Evolutionary conservation across 306 rosid species (phyloP), one percentile per base, ranked within the genome.

Genomic region (Astragalus glycyphyllos): DNA sequence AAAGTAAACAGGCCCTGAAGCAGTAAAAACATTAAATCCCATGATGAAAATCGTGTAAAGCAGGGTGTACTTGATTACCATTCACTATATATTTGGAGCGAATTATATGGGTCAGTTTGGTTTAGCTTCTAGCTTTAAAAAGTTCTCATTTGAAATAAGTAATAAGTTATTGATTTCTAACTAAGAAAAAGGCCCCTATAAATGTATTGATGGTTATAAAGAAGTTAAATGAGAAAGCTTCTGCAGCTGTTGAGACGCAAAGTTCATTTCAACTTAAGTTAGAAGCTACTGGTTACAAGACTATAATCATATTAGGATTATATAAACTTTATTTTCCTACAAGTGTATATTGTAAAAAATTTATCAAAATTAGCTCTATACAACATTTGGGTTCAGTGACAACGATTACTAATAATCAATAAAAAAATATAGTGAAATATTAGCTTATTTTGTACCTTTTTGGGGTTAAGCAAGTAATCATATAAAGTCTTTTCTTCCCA

Each of bases 401-500:
- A 34, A 13, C n/a, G 64, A 58, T 13, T 61, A 46, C 49, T 23
- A 58, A 58, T 13, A 58, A 58, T 58, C 54, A 69, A 51, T 58
- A 57, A 2, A 29, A 6, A 78, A 16, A 50, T 7, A 50, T 7
- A 8, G 23, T 1, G 8, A 78, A 16, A 50, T 7, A 11, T 34
- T 3, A 38, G 44, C 42, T 44, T 10, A 5, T 11, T 13, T 16
- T 7, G 58, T 86, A 92, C 97, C 96, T 92, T 92, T 81, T 92
- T 92, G 49, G 97, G 97, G 63, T 92, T 92, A 34, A 92, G 91
- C 85, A 92, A 86, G 84, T 92, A 92, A 65, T 92, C 96, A 17
- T 92, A 92, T 53, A 92, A 58, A 10, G 97, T 86, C 83, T 92
- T 92, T 37, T 92, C 97, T 73, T 89, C 96, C 97, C 97, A 92